Percentiles rank a stretch among this genome's conserved stretches.
Conservation (phyloP, 1,284 basidiomycete genomes). For the Pseudozyma tsukubaensis region DNA sequence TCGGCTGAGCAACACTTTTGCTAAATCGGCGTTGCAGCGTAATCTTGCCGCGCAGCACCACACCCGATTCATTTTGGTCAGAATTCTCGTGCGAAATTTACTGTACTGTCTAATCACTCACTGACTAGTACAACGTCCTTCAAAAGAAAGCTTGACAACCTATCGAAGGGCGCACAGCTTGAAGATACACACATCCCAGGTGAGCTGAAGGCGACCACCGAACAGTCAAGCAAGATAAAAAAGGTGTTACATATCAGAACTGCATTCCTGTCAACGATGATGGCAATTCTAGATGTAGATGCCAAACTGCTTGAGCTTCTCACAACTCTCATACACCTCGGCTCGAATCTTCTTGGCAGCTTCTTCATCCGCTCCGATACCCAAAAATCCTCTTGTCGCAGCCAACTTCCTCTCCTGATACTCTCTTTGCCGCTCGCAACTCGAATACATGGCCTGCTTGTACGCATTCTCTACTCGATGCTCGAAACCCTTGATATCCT, state of each 20-base stretch:
- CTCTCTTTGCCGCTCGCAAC: slow-evolving; percentile 49
- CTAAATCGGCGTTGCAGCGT: slow-evolving; percentile 8
- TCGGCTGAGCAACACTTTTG: slow-evolving; percentile 25
- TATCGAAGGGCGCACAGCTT: too few relatives aligned
- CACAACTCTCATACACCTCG: slow-evolving; percentile 64
- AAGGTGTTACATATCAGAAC: too few relatives aligned
- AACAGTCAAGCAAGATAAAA: too few relatives aligned
- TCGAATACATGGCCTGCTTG: slow-evolving; percentile 52
- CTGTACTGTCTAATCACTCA: too few relatives aligned
- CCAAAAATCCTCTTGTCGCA: slow-evolving; percentile 54
- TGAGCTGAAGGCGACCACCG: too few relatives aligned
- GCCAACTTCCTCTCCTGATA: slow-evolving; percentile 52
- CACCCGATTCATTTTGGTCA: background rate
- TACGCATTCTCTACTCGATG: slow-evolving; percentile 54
- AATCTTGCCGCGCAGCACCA: slow-evolving; percentile 6
- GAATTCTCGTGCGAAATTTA: too few relatives aligned
- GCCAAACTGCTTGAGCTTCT: slow-evolving; percentile 60
- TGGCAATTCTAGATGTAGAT: slow-evolving; percentile 34
- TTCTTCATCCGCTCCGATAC: slow-evolving; percentile 58
- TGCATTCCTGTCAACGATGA: background rate
- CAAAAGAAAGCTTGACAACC: too few relatives aligned
- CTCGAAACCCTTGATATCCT: slow-evolving; percentile 50
- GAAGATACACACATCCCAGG: too few relatives aligned
- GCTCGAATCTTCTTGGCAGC: slow-evolving; percentile 53
- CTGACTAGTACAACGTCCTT: too few relatives aligned